Percentiles rank a stretch among this genome's conserved stretches.
Evolutionary conservation across 176 grass and related monocot species (phyloP).

Genomic region (Eragrostis nindensis): DNA sequence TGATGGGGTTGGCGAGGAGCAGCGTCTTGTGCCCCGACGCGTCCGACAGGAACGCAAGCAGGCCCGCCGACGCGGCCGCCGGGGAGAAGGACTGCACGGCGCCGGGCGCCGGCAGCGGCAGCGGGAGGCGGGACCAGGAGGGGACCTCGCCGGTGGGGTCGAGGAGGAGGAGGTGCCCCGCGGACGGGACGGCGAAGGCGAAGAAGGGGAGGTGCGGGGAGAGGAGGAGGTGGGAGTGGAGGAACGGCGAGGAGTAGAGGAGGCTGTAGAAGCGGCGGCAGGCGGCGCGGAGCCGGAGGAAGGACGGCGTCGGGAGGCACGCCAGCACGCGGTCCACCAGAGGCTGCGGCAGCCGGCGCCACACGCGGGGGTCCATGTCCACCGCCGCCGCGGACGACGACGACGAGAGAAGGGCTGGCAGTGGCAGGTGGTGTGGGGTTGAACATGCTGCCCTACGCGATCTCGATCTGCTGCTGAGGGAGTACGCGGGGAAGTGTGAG

Average conservation of each 20-base stretch:
- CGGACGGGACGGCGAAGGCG: constrained; percentile 58
- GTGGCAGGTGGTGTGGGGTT: constrained; percentile 27
- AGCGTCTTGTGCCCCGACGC: constrained; percentile 76
- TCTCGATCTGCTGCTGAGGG: neutral
- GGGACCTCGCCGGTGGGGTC: constrained; percentile 44
- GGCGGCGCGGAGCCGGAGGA: constrained; percentile 78
- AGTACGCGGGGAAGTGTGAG: neutral
- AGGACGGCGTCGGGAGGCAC: constrained; percentile 70
- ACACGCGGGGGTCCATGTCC: constrained; percentile 78
- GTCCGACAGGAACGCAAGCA: constrained; percentile 81
- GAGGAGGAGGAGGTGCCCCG: constrained; percentile 52
- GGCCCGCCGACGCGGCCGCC: constrained; percentile 65
- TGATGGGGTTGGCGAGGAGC: constrained; percentile 79
- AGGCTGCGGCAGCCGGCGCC: constrained; percentile 72
- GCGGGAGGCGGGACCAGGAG: constrained; percentile 68
- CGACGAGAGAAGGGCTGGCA: neutral
- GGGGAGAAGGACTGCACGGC: constrained; percentile 52
- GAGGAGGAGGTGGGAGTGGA: constrained; percentile 82
- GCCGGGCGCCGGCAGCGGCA: constrained; percentile 28
- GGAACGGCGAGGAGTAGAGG: constrained; percentile 88
- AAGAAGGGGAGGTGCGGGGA: constrained; percentile 82
- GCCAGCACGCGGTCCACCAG: constrained; percentile 85
- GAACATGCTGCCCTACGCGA: constrained; percentile 34
- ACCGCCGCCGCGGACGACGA: neutral
- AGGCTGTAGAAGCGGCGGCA: constrained; percentile 84